Base-by-base conservation (phyloP, 768 basidiomycete species). In the Melanogaster broomeanus region DNA sequence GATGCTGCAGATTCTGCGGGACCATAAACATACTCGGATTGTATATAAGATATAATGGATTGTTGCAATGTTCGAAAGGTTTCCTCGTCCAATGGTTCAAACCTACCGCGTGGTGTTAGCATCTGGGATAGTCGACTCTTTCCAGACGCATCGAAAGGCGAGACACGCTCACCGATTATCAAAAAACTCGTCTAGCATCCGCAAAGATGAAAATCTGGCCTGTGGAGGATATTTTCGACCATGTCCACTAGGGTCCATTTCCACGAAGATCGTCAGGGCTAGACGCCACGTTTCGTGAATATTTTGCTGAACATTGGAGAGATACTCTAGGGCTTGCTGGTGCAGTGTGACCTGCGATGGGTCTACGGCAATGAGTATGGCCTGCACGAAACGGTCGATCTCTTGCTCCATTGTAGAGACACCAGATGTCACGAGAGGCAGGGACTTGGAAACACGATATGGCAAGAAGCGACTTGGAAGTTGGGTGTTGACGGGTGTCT, bases 331-430 rank as follows among this genome's bases (percentile, higher is more conserved):
- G 30, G 95, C 95, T 68, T 95, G 87, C 52, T 85, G 87, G 71
- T 94, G 90, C 30, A 96, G 72, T 24, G 79, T 67, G 49, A 74
- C 75, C 68, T 85, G 88, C 13, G 77, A 73, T 48, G 87, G 88
- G 74, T 93, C 87, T 53, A 88, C 88, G 45, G 93, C 94, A 72
- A 96, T 87, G 65, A 80, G 74, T 70, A 95, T 93, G 42, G 94
- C 94, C 72, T 87, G 88, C 16, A 89, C 83, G 57, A 90, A 77
- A 66, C 83, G 87, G 59, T 87, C 81, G 61, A 87, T 77, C 73
- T 88, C 84, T 63, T 81, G 83, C 33, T 90, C 85, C 90, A 90
- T 90, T 31, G 63, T 49, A 45, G 42, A 49, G 52, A 56, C 43
- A 37, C 39, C 42, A 58, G 55, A 59, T 43, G 46, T 33, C 24